phyloP scores from a whole-genome alignment of 73 alveolate species.

The Paramecium sonneborni region DNA sequence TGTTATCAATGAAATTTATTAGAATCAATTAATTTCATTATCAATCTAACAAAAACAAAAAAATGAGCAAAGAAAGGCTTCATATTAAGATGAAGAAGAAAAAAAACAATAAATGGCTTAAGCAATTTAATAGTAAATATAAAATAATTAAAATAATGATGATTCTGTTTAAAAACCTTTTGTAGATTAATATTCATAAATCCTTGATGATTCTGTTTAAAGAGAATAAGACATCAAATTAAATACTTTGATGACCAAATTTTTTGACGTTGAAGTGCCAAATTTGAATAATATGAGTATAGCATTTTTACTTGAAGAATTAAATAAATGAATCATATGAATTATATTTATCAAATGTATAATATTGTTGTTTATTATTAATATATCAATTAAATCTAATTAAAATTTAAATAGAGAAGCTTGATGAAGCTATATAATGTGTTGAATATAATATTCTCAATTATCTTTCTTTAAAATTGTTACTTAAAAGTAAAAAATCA shows the following conservation, averaged over 20 bases:
- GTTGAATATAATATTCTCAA: neutral
- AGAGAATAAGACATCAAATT: neutral
- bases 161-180: neutral
- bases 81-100: neutral
- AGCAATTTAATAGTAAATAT: neutral
- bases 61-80: neutral
- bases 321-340: neutral
- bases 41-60: neutral
- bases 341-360: neutral
- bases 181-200: neutral
- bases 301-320: neutral
- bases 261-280: neutral
- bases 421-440: neutral
- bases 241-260: neutral
- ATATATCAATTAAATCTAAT: neutral
- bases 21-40: neutral
- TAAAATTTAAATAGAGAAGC: neutral
- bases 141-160: neutral
- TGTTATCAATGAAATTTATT: neutral
- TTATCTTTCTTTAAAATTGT: neutral
- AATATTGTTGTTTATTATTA: neutral
- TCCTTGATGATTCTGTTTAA: neutral
- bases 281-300: neutral
- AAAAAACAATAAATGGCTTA: neutral
- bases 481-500: neutral